phyloP scores from a whole-genome alignment of 2,329 filamentous ascomycete species.

The Aciculosporium take region DNA sequence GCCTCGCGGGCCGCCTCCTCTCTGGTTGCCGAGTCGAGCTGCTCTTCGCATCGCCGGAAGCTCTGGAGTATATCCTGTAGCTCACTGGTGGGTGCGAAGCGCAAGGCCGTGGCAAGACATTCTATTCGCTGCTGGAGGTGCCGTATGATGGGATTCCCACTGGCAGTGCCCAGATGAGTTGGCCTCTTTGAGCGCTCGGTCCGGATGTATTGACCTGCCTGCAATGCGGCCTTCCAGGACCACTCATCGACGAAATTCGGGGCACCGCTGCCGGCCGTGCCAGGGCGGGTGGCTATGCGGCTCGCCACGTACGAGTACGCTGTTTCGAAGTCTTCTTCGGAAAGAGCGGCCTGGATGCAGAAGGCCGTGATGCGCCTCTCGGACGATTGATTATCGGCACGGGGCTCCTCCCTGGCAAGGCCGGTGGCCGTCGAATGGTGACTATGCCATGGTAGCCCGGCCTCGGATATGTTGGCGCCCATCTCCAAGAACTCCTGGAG shows the following conservation, averaged over 20 bases:
- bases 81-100: conserved; percentile 54
- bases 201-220: conserved; percentile 60
- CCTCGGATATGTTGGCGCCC: conserved; percentile 50
- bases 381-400: conserved; percentile 24
- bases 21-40: conserved; percentile 51
- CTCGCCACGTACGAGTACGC: conserved; percentile 74
- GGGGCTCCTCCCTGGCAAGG: not conserved
- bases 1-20: conserved; percentile 54
- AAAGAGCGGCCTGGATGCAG: conserved; percentile 64
- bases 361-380: conserved; percentile 61
- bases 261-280: not conserved
- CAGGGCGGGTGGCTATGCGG: conserved; percentile 33
- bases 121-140: conserved; percentile 72
- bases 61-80: conserved; percentile 62
- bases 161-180: conserved; percentile 45
- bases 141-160: conserved; percentile 47
- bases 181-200: conserved; percentile 38
- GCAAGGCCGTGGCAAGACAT: conserved; percentile 59
- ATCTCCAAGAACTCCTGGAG: conserved; percentile 60
- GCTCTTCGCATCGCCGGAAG: conserved; percentile 66
- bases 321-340: conserved; percentile 71
- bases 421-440: not conserved
- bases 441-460: conserved; percentile 28
- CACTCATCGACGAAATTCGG: conserved; percentile 40
- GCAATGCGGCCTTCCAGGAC: conserved; percentile 65